Conservation (phyloP, 2,329 filamentous ascomycete genomes). For the Ceratocystis destructans region DNA sequence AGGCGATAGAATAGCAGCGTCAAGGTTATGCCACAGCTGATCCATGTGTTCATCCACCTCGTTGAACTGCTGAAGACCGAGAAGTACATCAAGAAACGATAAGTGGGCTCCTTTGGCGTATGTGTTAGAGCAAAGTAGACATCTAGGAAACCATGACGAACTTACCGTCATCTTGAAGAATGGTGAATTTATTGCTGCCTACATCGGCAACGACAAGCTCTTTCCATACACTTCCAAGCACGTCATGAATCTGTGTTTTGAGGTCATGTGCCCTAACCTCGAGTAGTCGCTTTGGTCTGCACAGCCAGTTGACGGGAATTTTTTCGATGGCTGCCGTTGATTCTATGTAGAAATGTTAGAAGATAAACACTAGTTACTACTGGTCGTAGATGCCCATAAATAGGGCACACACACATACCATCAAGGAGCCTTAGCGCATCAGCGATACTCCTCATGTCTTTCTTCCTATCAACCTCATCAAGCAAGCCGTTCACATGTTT, state of each 20-base stretch:
- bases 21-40: slow-evolving; percentile 48
- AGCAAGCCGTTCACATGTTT: slow-evolving; percentile 47
- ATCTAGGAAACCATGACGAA: neutral
- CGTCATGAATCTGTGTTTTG: slow-evolving; percentile 50
- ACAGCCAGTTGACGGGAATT: slow-evolving; percentile 47
- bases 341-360: slow-evolving; percentile 27
- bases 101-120: slow-evolving; percentile 34
- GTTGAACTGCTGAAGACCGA: slow-evolving; percentile 45
- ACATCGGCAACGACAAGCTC: slow-evolving; percentile 50
- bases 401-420: slow-evolving; percentile 28
- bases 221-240: slow-evolving; percentile 58
- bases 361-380: neutral
- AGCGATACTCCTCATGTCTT: slow-evolving; percentile 40
- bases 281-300: slow-evolving; percentile 51
- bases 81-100: slow-evolving; percentile 39
- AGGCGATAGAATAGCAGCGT: slow-evolving; percentile 46
- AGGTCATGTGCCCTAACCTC: slow-evolving; percentile 51
- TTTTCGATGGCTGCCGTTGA: slow-evolving; percentile 44
- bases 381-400: neutral
- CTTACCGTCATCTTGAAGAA: slow-evolving; percentile 28
- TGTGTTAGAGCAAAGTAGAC: slow-evolving; percentile 21
- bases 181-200: slow-evolving; percentile 39
- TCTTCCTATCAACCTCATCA: slow-evolving; percentile 45
- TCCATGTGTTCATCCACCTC: slow-evolving; percentile 47
- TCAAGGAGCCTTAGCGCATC: slow-evolving; percentile 45